These are phyloP conservation scores for Aspergillus bombycis DNA, from an alignment of 2,329 filamentous ascomycete genomes.

Conservation along the genomic window DNA sequence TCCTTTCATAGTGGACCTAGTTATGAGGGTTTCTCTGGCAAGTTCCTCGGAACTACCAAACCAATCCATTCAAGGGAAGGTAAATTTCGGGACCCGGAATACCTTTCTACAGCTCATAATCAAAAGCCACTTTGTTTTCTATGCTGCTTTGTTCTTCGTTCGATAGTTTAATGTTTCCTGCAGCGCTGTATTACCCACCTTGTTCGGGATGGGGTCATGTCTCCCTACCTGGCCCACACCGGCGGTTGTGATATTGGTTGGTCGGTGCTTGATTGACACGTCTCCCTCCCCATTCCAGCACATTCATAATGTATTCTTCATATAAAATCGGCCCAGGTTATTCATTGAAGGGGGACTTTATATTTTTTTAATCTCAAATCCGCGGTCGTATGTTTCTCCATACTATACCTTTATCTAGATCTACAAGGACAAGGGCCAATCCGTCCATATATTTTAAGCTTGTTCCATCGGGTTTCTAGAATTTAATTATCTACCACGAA, in stretches of 20 bases:
- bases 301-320: neutral
- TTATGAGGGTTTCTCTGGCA: too few species aligned
- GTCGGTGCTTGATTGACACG: neutral
- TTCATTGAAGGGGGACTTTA: neutral
- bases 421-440: neutral
- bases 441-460: neutral
- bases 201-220: neutral
- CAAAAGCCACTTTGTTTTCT: neutral
- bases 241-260: neutral
- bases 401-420: neutral
- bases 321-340: neutral
- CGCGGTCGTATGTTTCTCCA: neutral
- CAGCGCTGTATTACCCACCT: neutral
- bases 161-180: neutral
- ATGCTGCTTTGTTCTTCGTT: neutral
- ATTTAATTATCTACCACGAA: neutral
- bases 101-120: neutral
- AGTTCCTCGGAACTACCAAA: neutral
- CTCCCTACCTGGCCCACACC: neutral
- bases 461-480: conserved; percentile 1
- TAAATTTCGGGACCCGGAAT: too few species aligned
- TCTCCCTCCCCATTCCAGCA: neutral
- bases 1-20: too few species aligned
- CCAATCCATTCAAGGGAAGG: neutral
- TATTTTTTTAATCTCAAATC: neutral